A percentile compares a stretch with the other conserved stretches of the same genome.
Conservation (phyloP, 2,329 filamentous ascomycete genomes). For the Metarhizium anisopliae region DNA sequence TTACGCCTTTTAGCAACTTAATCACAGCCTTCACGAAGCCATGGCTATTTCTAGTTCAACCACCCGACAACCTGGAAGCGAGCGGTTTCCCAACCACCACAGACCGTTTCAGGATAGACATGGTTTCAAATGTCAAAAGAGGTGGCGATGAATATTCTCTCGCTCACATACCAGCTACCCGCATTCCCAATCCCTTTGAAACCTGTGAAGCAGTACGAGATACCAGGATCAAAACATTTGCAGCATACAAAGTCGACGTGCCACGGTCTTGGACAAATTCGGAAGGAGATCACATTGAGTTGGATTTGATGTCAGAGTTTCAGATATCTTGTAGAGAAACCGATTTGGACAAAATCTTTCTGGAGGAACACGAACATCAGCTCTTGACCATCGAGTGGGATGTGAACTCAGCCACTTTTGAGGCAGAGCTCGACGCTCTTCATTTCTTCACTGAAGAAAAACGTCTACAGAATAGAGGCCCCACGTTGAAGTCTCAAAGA, state of each 20-base stretch:
- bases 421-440: constrained; percentile 24
- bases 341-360: constrained; percentile 9
- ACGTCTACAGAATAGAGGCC: constrained; percentile 9
- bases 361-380: constrained; percentile 11
- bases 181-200: constrained; percentile 24
- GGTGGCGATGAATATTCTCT: constrained; percentile 16
- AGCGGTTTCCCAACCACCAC: constrained; percentile 17
- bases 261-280: constrained; percentile 19
- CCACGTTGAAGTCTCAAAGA: constrained; percentile 12
- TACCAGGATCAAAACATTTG: constrained; percentile 12
- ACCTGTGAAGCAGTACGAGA: constrained; percentile 5
- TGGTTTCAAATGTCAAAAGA: constrained; percentile 13
- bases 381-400: constrained; percentile 20
- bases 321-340: constrained; percentile 41
- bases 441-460: constrained; percentile 15
- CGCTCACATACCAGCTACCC: constrained; percentile 13
- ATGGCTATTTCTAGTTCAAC: constrained; percentile 22
- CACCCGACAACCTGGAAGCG: constrained; percentile 11
- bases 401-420: constrained; percentile 17
- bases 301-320: constrained; percentile 55
- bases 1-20: constrained; percentile 20
- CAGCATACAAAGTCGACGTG: constrained; percentile 25
- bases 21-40: constrained; percentile 20
- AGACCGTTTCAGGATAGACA: constrained; percentile 20
- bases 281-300: constrained; percentile 14